Conservation (phyloP, 2,329 filamentous ascomycete genomes). For the Xylariales sp. region DNA sequence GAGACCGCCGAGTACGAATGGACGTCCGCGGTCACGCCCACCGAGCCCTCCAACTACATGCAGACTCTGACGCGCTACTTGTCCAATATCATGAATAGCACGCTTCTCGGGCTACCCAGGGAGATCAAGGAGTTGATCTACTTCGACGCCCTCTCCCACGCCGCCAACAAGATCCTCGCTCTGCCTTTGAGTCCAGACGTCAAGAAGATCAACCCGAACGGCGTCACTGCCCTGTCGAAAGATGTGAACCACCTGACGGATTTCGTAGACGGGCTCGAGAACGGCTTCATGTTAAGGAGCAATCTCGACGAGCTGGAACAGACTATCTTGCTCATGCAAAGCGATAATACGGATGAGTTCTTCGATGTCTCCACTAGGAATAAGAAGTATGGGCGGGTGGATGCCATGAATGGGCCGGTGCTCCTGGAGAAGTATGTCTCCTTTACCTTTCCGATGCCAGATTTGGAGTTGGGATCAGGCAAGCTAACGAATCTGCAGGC, state of each 20-base stretch:
- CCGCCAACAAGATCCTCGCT: slow-evolving; percentile 76
- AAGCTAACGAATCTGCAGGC: slow-evolving; percentile 40
- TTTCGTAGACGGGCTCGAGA: slow-evolving; percentile 84
- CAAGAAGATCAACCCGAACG: slow-evolving; percentile 80
- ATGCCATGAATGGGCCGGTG: slow-evolving; percentile 82
- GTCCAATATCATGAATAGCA: slow-evolving; percentile 94
- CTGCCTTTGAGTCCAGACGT: slow-evolving; percentile 76
- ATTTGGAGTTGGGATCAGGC: slow-evolving; percentile 19
- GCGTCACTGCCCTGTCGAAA: slow-evolving; percentile 72
- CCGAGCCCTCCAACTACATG: slow-evolving; percentile 88
- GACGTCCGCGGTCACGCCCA: slow-evolving; percentile 52
- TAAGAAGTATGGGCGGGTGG: slow-evolving; percentile 89
- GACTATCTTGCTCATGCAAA: slow-evolving; percentile 81
- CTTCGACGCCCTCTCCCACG: slow-evolving; percentile 90
- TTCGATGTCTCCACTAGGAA: slow-evolving; percentile 88
- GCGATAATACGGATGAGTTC: slow-evolving; percentile 92
- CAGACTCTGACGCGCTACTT: slow-evolving; percentile 89
- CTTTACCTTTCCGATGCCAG: not conserved
- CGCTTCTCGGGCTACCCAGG: slow-evolving; percentile 83
- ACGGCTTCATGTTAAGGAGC: slow-evolving; percentile 77
- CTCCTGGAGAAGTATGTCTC: slow-evolving; percentile 79
- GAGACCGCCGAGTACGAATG: slow-evolving; percentile 98
- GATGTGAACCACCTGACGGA: slow-evolving; percentile 80
- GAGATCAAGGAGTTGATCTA: slow-evolving; percentile 98
- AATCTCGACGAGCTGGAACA: slow-evolving; percentile 92